Base-by-base conservation (phyloP, 2,329 filamentous ascomycete genomes). In the Myriosclerotinia duriaeana region DNA sequence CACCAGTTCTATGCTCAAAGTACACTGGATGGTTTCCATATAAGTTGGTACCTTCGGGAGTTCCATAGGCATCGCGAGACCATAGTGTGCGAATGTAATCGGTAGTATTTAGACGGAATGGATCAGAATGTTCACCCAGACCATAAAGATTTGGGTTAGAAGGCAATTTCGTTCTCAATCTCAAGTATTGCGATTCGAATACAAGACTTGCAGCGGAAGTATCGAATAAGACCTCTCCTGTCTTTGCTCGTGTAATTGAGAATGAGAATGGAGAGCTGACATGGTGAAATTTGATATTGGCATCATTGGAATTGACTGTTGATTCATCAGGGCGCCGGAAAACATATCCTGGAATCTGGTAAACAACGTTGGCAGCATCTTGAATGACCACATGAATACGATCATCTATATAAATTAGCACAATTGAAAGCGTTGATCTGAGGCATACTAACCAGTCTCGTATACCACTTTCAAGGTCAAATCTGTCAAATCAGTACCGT, bases 11-110 rank as follows among this genome's bases (percentile, higher is more conserved):
- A 74, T 89, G 84, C 64, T 89, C 87, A 70, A 85, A 83, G 76
- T 89, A 89, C 11, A 89, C 77, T 0, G 87, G 87, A 71, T 89
- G 87, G 59, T 83, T 82, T 48, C 87, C 85, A 70, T 89, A 89
- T 9, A 89, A 73, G 71, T 89, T 89, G 14, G 80, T 80, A 15
- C 83, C 82, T 2, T 77, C 72, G 0, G 86, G 87, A 22, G 85
- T 80, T 30, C 74, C 74, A 69, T 85, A 87, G 0, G 86, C 80
- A 77, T 89, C 87, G 40, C 85, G 80, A 68, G 83, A 85, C 82
- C 85, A 88, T 2, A 89, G 72, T 0, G 85, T 87, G 9, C 87
- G 84, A 4, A 83, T 86, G 74, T 88, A 88, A 72, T 87, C 82
- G 14, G 81, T 84, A 2, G 82, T 86, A 64, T 84, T 83, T 53